Base-by-base conservation (phyloP, 257 asterid species). In the Eucommia ulmoides region DNA sequence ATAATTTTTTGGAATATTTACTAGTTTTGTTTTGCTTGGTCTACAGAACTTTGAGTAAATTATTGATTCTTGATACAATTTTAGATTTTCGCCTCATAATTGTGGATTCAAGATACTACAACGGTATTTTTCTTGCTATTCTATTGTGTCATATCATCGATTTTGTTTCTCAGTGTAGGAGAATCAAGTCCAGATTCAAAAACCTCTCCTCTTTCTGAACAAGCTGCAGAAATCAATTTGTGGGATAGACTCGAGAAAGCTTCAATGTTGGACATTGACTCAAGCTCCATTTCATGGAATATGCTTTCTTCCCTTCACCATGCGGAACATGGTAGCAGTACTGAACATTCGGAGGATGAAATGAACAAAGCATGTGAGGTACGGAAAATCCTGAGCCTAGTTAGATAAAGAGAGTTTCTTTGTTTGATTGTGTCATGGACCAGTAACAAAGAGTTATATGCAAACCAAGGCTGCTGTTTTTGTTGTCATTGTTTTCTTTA, bases 241-340 rank as follows among this genome's bases (percentile, higher is more conserved):
- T 91, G 96, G 93, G 96, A 83, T 60, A 86, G 94, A 73, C 93
- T 91, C 53, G 95, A 95, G 51, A 86, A 75, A 54, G 85, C 96
- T 51, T 81, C 76, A 14, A 76, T 83, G 75, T 56, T 73, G 69
- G 93, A 91, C 71, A 86, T 91, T 58, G 95, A 86, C 55, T 75
- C 93, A 50, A 66, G 76, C 82, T 73, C 80, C 65, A 74, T 86
- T 59, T 72, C 96, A 20, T 91, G 99, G 99, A 74, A 54, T 51
- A 60, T 75, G 59, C 95, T 91, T 54, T 75, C 94, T 48, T 86
- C 96, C 45, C 96, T 91, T 70, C 95, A 86, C 72, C 96, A 77
- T 54, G 77, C 93, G 0, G 99, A 91, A 78, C 92, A 86, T 59
- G 65, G 81, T 66, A 77, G 88, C 66, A 81, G 82, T 58, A 62